Evolutionary conservation across 2,329 filamentous ascomycete genomes (phyloP).

Genomic region (Xylariales sp.): DNA sequence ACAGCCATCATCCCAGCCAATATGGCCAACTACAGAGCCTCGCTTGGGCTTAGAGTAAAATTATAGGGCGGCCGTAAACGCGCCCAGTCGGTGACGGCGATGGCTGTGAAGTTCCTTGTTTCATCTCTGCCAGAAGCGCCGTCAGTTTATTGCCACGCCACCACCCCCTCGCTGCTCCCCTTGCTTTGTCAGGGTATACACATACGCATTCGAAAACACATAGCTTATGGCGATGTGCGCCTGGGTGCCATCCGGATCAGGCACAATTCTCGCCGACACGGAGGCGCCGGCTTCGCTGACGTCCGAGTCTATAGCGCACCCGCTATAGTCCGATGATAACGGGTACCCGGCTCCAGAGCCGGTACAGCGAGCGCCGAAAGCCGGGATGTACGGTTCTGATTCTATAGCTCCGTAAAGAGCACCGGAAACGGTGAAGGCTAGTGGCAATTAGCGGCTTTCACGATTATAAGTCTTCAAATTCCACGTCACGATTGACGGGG

Average conservation of each 20-base stretch:
- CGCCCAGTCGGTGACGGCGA: conserved; percentile 34
- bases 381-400: conserved; percentile 25
- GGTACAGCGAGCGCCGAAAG: conserved; percentile 25
- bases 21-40: not conserved
- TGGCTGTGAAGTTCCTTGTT: conserved; percentile 20
- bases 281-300: conserved; percentile 4
- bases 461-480: not conserved
- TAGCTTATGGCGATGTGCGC: conserved; percentile 36
- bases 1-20: not conserved
- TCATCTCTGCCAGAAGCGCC: conserved; percentile 1
- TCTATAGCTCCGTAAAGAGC: conserved; percentile 3
- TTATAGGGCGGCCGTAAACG: conserved; percentile 29
- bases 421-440: conserved; percentile 30
- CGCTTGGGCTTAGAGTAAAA: conserved; percentile 25
- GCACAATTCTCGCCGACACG: conserved; percentile 31
- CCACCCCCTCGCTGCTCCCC: no score
- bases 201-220: conserved; percentile 27
- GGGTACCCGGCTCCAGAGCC: conserved; percentile 29
- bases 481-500: not conserved
- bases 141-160: not conserved
- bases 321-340: conserved; percentile 29
- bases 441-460: conserved; percentile 2
- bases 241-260: conserved; percentile 14
- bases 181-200: not conserved
- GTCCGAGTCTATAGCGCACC: conserved; percentile 17